Evolutionary conservation across 768 basidiomycete genomes (phyloP).

Genomic region (Leucosporidium scottii): DNA sequence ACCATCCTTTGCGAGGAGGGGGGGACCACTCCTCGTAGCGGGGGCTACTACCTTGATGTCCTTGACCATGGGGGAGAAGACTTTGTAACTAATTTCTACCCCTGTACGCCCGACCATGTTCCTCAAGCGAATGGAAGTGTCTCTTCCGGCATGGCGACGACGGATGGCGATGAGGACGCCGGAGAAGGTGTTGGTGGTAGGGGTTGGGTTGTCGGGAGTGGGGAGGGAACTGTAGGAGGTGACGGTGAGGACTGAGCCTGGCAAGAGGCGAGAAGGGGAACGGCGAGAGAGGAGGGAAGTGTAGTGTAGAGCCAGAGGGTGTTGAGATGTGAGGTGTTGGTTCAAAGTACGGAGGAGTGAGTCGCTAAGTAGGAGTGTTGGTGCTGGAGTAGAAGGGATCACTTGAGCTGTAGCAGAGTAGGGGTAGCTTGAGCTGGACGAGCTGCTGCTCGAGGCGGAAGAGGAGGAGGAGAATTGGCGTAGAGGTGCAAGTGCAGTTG

Average conservation of each 20-base stretch:
- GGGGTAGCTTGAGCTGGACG: conserved; percentile 9
- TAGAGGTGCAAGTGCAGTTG: no score
- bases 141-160: conserved; percentile 60
- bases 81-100: conserved; percentile 86
- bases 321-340: conserved; percentile 23
- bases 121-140: conserved; percentile 79
- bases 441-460: neutral
- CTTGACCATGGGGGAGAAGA: conserved; percentile 77
- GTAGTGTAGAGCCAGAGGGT: conserved; percentile 8
- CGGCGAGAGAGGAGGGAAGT: conserved; percentile 61
- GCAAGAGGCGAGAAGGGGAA: conserved; percentile 60
- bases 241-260: conserved; percentile 82
- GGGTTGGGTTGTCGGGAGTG: conserved; percentile 37
- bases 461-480: neutral
- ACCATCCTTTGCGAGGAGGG: conserved; percentile 23
- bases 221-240: conserved; percentile 69
- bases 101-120: conserved; percentile 87
- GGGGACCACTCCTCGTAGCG: conserved; percentile 27
- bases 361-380: neutral
- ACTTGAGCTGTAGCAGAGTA: conserved; percentile 7
- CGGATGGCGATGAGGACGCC: conserved; percentile 80
- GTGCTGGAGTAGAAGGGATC: neutral
- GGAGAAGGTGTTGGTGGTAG: conserved; percentile 53
- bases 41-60: conserved; percentile 64
- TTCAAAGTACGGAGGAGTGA: conserved; percentile 32